These are phyloP conservation scores for Diacronema lutheri DNA, from an alignment of 78 protist species.

Conservation along the genomic window DNA sequence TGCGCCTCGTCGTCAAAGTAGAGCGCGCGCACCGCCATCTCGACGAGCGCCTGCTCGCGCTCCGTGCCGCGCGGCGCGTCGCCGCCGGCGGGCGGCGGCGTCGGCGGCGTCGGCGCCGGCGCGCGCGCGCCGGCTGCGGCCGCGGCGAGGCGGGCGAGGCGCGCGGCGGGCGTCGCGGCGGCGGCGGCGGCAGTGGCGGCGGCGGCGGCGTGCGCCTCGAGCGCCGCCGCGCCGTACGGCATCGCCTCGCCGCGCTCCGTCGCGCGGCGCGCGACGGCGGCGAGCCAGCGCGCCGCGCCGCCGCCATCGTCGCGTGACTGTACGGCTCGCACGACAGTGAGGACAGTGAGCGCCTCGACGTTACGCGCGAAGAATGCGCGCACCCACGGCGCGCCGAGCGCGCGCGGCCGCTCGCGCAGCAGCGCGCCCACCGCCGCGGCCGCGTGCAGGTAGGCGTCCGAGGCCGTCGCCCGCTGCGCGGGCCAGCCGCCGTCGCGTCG, in stretches of 20 bases:
- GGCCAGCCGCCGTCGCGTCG: not conserved
- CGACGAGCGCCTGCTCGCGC: not conserved
- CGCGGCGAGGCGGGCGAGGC: not conserved
- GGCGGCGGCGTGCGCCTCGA: not conserved
- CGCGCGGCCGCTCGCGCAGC: not conserved
- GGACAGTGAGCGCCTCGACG: not conserved
- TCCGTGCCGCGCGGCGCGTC: not conserved
- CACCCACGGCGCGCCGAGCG: not conserved
- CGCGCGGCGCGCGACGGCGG: too few species aligned
- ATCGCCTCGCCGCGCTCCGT: too few species aligned
- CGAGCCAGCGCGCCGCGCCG: too few species aligned
- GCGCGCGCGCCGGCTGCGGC: too few species aligned
- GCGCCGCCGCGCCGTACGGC: not conserved
- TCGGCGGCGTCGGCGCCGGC: too few species aligned
- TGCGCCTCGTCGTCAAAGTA: not conserved
- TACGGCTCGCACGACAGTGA: not conserved
- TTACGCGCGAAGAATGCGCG: not conserved
- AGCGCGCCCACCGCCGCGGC: too few species aligned
- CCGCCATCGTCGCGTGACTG: not conserved
- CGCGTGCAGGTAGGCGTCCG: too few species aligned
- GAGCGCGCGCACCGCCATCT: not conserved
- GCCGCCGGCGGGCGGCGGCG: not conserved
- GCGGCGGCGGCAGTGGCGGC: not conserved
- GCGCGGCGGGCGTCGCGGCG: not conserved
- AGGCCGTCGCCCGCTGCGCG: too few species aligned